These are phyloP conservation scores for Penicillium concentricum DNA, from an alignment of 2,329 filamentous ascomycete genomes.

Conservation along the genomic window DNA sequence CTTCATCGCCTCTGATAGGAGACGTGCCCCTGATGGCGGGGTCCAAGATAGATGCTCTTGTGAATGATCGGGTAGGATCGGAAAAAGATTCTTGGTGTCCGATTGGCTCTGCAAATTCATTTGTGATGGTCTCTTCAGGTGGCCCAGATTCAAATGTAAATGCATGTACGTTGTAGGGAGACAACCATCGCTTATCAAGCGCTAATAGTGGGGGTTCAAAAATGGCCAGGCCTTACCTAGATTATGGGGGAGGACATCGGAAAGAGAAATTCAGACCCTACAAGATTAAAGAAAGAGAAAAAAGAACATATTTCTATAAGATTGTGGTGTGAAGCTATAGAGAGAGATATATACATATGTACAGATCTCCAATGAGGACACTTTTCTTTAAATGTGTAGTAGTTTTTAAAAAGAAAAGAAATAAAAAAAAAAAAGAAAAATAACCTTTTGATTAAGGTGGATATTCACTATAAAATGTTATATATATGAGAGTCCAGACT, in stretches of 20 bases:
- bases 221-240: not conserved
- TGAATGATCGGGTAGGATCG: conserved; percentile 11
- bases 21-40: conserved; percentile 4
- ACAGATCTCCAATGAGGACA: not conserved
- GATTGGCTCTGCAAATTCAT: conserved; percentile 5
- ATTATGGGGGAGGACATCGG: not conserved
- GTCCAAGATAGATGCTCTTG: conserved; percentile 14
- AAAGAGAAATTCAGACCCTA: too few relatives aligned
- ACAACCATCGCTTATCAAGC: conserved; percentile 12
- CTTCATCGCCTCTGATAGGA: conserved; percentile 20
- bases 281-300: too few relatives aligned
- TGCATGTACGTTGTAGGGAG: not conserved
- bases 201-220: not conserved
- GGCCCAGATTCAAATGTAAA: conserved; percentile 18
- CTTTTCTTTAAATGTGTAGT: not conserved
- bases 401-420: not conserved
- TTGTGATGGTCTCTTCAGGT: conserved; percentile 12
- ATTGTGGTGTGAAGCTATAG: not conserved
- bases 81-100: conserved; percentile 6
- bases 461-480: not conserved
- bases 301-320: not conserved
- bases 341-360: not conserved
- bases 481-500: conserved; percentile 5
- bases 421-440: not conserved
- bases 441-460: not conserved